Conservation (phyloP, 768 basidiomycete species). For the Leccinum boreale region DNA sequence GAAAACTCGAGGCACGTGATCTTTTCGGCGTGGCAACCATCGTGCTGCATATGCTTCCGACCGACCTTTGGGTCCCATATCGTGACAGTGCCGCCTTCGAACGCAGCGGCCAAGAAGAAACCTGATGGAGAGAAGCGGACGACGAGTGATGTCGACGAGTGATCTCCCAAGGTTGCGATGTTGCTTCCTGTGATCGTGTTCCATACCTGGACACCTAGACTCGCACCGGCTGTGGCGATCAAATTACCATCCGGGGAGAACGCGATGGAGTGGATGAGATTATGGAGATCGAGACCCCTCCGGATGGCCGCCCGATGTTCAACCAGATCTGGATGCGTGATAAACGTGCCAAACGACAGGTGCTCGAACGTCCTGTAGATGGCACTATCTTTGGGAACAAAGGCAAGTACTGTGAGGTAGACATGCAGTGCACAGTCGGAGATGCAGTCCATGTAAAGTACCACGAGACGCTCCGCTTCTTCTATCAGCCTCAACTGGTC, state of each 20-base stretch:
- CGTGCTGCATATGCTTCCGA: slow-evolving; percentile 15
- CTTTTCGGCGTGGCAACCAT: slow-evolving; percentile 5
- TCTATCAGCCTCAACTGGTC: slow-evolving; percentile 8
- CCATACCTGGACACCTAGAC: slow-evolving; percentile 24
- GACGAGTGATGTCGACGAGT: slow-evolving; percentile 3
- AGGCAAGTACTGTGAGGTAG: slow-evolving; percentile 9
- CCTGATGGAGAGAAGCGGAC: slow-evolving; percentile 23
- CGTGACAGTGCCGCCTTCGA: slow-evolving; percentile 11
- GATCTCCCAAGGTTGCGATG: slow-evolving; percentile 17
- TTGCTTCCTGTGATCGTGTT: slow-evolving; percentile 18
- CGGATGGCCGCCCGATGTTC: not conserved
- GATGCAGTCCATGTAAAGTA: slow-evolving; percentile 19
- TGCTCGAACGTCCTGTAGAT: slow-evolving; percentile 9
- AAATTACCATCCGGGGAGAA: slow-evolving; percentile 11
- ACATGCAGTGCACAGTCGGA: slow-evolving; percentile 21
- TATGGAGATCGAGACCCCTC: not conserved
- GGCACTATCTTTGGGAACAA: not conserved
- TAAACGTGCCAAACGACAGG: slow-evolving; percentile 1
- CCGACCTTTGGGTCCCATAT: slow-evolving; percentile 23
- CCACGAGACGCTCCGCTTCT: slow-evolving; percentile 18
- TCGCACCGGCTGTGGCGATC: slow-evolving; percentile 15
- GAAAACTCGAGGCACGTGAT: slow-evolving; percentile 24
- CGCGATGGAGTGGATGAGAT: slow-evolving; percentile 4
- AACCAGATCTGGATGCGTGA: not conserved
- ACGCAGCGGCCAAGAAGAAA: slow-evolving; percentile 17